Conservation (phyloP, 2,329 filamentous ascomycete genomes). For the Albifimbria verrucaria region DNA sequence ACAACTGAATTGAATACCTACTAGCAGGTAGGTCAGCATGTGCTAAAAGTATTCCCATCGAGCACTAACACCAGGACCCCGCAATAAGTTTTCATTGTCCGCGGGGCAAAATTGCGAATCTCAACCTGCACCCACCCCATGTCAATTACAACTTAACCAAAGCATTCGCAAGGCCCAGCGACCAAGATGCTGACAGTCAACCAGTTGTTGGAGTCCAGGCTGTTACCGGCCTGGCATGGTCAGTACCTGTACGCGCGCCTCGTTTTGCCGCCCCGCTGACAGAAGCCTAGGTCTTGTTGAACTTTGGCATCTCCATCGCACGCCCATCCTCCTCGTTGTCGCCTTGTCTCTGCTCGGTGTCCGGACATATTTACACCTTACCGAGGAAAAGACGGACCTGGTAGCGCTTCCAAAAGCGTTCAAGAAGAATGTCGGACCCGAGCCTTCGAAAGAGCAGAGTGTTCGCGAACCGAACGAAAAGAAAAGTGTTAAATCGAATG, state of each 20-base stretch:
- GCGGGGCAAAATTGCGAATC: background rate
- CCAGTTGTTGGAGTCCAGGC: background rate
- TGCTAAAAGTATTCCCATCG: no score
- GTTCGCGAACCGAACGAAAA: conserved; percentile 20
- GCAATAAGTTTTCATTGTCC: background rate
- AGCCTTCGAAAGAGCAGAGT: conserved; percentile 14
- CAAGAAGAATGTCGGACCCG: conserved; percentile 13
- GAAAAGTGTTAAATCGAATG: conserved; percentile 29
- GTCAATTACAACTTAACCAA: no score
- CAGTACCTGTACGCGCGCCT: no score
- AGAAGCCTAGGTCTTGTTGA: conserved; percentile 39
- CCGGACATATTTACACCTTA: conserved; percentile 40
- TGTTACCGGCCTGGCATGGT: conserved; percentile 17
- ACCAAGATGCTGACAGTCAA: background rate
- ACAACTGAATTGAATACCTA: no score
- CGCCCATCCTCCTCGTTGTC: conserved; percentile 37
- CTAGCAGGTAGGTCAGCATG: no score
- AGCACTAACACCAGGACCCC: background rate
- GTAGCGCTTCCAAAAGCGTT: conserved; percentile 35
- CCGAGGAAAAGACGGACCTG: conserved; percentile 29
- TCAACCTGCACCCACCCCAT: background rate
- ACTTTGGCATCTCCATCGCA: conserved; percentile 45
- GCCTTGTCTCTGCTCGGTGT: conserved; percentile 35
- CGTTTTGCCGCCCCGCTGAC: no score
- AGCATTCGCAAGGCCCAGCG: background rate